Evolutionary conservation across 2,329 filamentous ascomycete genomes (phyloP).

Genomic region (Fusarium buxicola): DNA sequence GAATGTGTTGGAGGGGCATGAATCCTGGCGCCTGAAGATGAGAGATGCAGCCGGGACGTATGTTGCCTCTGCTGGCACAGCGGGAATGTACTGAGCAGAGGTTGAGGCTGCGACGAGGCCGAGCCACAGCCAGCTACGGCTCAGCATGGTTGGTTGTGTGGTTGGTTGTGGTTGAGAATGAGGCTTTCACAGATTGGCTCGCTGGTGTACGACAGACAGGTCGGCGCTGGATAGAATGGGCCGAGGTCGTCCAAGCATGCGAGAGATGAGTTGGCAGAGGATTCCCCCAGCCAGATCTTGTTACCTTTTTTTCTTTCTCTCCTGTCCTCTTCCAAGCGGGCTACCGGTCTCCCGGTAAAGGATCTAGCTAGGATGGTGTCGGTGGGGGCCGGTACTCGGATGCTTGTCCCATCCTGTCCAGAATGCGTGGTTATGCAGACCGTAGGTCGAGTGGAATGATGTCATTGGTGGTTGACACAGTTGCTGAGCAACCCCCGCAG

Average conservation of each 20-base stretch:
- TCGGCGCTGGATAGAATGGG: constrained; percentile 5
- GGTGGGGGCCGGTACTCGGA: constrained; percentile 32
- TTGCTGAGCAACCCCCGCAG: constrained; percentile 47
- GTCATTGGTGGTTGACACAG: constrained; percentile 43
- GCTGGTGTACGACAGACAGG: neutral
- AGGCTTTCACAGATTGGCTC: constrained; percentile 10
- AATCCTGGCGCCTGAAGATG: constrained; percentile 45
- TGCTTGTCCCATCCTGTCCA: constrained; percentile 28
- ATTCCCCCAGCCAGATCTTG: constrained; percentile 10
- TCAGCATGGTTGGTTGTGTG: constrained; percentile 36
- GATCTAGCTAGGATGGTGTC: constrained; percentile 32
- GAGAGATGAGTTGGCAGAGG: constrained; percentile 14
- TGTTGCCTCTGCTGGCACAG: constrained; percentile 36
- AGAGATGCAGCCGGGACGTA: constrained; percentile 39
- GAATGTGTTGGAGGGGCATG: constrained; percentile 62
- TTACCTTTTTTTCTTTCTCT: constrained; percentile 16
- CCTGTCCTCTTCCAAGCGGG: constrained; percentile 23
- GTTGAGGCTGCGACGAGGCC: constrained; percentile 36
- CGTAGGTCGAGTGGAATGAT: constrained; percentile 39
- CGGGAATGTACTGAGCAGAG: constrained; percentile 33
- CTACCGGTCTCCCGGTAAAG: constrained; percentile 31
- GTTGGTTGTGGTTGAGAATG: constrained; percentile 13
- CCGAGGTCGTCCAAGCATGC: constrained; percentile 24
- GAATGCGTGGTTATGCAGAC: constrained; percentile 35
- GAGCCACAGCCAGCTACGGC: constrained; percentile 37